Base-by-base conservation (phyloP, 2,329 filamentous ascomycete species). In the Pseudogymnoascus sp. region DNA sequence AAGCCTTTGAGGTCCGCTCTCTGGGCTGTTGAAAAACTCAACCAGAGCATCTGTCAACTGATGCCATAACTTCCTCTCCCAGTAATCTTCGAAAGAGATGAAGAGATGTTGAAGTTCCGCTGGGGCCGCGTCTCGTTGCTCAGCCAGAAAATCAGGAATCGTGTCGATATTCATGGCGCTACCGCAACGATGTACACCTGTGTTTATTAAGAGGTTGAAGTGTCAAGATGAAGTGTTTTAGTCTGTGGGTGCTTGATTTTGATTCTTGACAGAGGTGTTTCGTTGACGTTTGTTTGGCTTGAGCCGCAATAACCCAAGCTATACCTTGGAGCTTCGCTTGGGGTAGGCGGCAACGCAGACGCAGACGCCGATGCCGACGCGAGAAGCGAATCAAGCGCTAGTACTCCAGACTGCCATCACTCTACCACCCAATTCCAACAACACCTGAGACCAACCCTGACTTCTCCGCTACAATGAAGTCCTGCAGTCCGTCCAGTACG, bases 21-120 rank as follows among this genome's bases (percentile, higher is more conserved):
- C 85, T 49, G 89, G 83, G 70, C 90, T 80, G 72, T 88, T 87
- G 80, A 97, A 99, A 83, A 93, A 97, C 69, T 90, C 84, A 70
- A 96, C 81, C 63, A 99, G 84, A 61, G 88, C 82, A 73, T 96
- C 89, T 37, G 95, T 99, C 69, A 99, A 88, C 79, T 99, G 93
- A 80, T 99, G 95, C 95, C 95, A 99, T 78, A 99, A 84, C 80
- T 97, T 97, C 72, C 93, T 88, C 81, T 99, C 95, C 95, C 95
- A 99, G 74, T 87, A 90, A 75, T 96, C 92, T 81, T 99, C 95
- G 69, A 99, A 96, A 71, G 88, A 86, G 71, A 99, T 84, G 76
- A 97, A 90, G 72, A 90, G 86, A 71, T 88, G 84, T 78, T 97
- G 93, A 61, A 96, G 85, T 75, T 96, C 90, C 69, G 92, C 90